Percentiles rank a stretch among this genome's conserved stretches.
These are phyloP conservation scores for Alternaria infectoria DNA, from an alignment of 2,329 filamentous ascomycete genomes.

Conservation along the genomic window DNA sequence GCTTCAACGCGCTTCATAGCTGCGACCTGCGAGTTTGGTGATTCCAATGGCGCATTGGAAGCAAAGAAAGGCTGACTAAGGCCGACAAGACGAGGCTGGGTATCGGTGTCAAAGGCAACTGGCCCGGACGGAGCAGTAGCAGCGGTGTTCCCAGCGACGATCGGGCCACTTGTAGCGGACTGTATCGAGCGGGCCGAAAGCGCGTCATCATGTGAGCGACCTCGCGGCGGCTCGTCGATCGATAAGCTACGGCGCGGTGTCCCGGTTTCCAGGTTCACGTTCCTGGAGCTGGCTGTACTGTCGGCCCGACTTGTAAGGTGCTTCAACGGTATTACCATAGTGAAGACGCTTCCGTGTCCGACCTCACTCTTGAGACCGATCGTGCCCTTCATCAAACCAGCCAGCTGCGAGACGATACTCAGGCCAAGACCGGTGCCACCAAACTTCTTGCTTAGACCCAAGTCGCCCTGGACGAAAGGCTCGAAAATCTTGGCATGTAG, in stretches of 20 bases:
- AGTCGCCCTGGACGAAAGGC: slow-evolving; percentile 91
- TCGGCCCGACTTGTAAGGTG: slow-evolving; percentile 73
- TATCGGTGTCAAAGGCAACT: slow-evolving; percentile 62
- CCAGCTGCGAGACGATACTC: slow-evolving; percentile 88
- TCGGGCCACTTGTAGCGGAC: slow-evolving; percentile 31
- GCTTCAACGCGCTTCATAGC: slow-evolving; percentile 70
- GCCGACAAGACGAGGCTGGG: slow-evolving; percentile 80
- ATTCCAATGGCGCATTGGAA: slow-evolving; percentile 54
- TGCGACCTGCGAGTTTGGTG: slow-evolving; percentile 66
- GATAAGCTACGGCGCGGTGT: slow-evolving; percentile 36
- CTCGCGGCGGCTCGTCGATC: slow-evolving; percentile 31
- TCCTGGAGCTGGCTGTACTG: slow-evolving; percentile 52
- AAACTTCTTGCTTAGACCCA: slow-evolving; percentile 86
- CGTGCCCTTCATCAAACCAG: slow-evolving; percentile 79
- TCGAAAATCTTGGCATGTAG: slow-evolving; percentile 88
- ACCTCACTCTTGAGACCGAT: slow-evolving; percentile 75
- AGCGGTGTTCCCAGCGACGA: slow-evolving; percentile 18
- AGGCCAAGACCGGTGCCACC: slow-evolving; percentile 87
- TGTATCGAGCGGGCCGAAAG: slow-evolving; percentile 41
- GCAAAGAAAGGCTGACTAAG: slow-evolving; percentile 83
- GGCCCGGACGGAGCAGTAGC: slow-evolving; percentile 27
- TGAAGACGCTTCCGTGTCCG: slow-evolving; percentile 80
- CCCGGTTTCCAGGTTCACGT: slow-evolving; percentile 33
- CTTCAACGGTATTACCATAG: slow-evolving; percentile 79
- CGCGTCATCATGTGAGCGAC: slow-evolving; percentile 38